Base-by-base conservation (phyloP, 306 rosid species). In the Notholithocarpus densiflorus region DNA sequence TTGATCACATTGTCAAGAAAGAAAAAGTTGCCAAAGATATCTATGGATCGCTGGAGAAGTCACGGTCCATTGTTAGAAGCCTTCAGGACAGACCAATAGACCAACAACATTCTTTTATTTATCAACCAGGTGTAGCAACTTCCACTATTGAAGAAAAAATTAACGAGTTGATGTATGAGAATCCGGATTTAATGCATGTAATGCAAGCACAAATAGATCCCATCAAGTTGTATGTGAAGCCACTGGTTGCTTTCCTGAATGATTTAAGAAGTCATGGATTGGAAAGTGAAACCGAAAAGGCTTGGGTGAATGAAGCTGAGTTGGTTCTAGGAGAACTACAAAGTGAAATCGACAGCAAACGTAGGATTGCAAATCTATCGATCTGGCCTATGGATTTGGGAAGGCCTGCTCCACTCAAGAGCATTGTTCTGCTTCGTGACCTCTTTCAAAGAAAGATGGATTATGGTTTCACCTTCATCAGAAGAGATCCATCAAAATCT, bases 261-360 rank as follows among this genome's bases (percentile, higher is more conserved):
- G 8, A 37, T 37, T 37, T 37, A 37, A 37, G 5, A 4, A 8
- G 43, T 37, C 43, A 61, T 82, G 68, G 21, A 84, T 87, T 4
- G 55, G 60, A 6, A 37, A 37, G 43, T 37, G 88, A 88, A 60
- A 79, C 64, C 9, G 32, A 31, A 34, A 37, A 37, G 90, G 90
- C 71, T 61, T 77, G 0, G 90, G 90, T 2, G 84, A 87, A 80
- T 79, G 84, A 9, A 57, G 43, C 43, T 5, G 43, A 37, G 43
- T 2, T 4, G 43, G 7, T 37, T 1, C 5, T 37, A 37, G 43
- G 5, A 5, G 43, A 37, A 37, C 8, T 37, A 37, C 43, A 37
- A 37, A 5, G 43, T 37, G 43, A 37, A 5, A 37, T 37, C 43
- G 8, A 37, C 43, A 37, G 43, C 43, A 37, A 4, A 4, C 8